Conservation (phyloP, 169 alveolate species). For the Plasmodium sp. region DNA sequence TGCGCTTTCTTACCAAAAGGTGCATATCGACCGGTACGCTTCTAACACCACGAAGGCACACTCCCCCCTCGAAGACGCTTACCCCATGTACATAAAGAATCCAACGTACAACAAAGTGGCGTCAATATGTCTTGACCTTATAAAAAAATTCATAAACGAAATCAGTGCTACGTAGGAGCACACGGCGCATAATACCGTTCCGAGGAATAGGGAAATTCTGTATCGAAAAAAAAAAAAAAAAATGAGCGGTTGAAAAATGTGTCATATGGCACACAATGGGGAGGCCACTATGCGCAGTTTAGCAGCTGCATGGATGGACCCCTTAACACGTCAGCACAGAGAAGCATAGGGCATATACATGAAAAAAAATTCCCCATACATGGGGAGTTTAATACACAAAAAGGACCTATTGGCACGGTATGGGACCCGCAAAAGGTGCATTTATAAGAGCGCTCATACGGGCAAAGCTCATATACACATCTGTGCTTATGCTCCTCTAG, state of each 20-base stretch:
- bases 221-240: slow-evolving; percentile 7
- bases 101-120: slow-evolving; percentile 58
- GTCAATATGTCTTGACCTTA: slow-evolving; percentile 58
- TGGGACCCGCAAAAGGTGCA: background rate
- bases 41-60: background rate
- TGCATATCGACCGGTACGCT: background rate
- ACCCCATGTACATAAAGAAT: slow-evolving; percentile 76
- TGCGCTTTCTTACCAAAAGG: background rate
- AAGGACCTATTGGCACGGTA: background rate
- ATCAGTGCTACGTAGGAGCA: slow-evolving; percentile 56
- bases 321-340: background rate
- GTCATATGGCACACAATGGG: background rate
- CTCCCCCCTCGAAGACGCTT: background rate
- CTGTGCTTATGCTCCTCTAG: background rate
- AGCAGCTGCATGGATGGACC: background rate
- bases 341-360: background rate
- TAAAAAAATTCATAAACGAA: slow-evolving; percentile 70
- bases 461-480: background rate
- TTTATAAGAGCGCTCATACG: background rate
- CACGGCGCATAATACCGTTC: slow-evolving; percentile 46
- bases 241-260: background rate
- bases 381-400: background rate
- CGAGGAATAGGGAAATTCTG: slow-evolving; percentile 61
- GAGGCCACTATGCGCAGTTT: background rate
- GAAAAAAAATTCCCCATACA: background rate